Base-by-base conservation (phyloP, 177 flowering plant species). In the Vitis hybrid region DNA sequence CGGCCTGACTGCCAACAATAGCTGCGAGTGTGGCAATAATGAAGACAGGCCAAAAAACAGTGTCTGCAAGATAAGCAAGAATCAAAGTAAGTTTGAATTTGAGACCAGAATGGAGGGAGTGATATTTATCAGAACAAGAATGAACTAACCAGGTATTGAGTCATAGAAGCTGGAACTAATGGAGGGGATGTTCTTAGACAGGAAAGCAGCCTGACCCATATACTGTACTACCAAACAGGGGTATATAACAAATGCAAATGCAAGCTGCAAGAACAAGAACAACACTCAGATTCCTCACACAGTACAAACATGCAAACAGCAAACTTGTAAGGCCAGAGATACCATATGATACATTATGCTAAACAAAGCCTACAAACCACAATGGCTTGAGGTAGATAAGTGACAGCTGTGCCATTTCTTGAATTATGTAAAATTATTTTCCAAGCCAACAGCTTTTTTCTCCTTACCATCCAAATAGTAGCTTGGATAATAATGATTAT, bases 181-280 rank as follows among this genome's bases (percentile, higher is more conserved):
- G 3, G 85, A 79, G 16, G 67, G 45, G 1, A 65, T 72, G 67
- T 91, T 79, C 75, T 82, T 86, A 8, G 97, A 89, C 60, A 89
- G 82, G 79, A 73, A 91, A 69, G 97, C 97, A 69, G 94, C 97
- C 81, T 88, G 97, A n/a, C 97, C 97, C 93, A 91, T 89, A 76
- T 91, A 91, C 74, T 91, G 94, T 52, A 91, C 80, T 13, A 91
- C 91, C 85, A 91, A 80, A 68, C 91, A 91, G 18, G 97, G 97
- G 80, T 91, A 91, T 71, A 89, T 65, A 65, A 88, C 78, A 72
- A 76, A 71, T 58, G 80, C 78, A 78, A 91, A 91, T 19, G 94
- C 94, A 78, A 89, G 72, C 97, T 91, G 90, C 80, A 82, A 10
- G 75, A 31, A 9, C 20, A 62, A 74, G 55, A 72, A 59, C 1